Base-by-base conservation (phyloP, 345 rosid species). In the Euphorbia lathyris region DNA sequence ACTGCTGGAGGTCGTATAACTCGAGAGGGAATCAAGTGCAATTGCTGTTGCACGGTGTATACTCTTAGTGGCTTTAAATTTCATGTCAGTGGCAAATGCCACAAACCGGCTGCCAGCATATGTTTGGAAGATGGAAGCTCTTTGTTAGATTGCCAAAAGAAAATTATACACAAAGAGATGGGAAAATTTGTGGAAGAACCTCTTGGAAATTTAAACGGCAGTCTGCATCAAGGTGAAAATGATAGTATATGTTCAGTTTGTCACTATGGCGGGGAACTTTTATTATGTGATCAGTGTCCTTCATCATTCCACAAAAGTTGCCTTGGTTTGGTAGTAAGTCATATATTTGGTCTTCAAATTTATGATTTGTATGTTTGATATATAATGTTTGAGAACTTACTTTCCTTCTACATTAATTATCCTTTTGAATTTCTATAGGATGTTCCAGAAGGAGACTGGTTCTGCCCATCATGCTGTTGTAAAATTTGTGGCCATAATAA, bases 241-340 rank as follows among this genome's bases (percentile, higher is more conserved):
- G 96, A 91, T 60, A 14, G 56, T 67, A 38, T 83, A 73, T 91
- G 98, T 78, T 81, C 96, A 7, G 69, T 85, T 63, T 94, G 98
- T 82, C 96, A 84, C 59, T 88, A 84, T 48, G 97, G 97, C 2
- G 96, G 98, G 52, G 83, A 87, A 65, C 80, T 89, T 45, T 71
- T 91, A 55, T 82, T 91, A 63, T 94, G 95, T 67, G 97, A 91
- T 66, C 80, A 73, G 40, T 91, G 98, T 65, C 98, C 96, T 71
- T 82, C 98, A 22, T 80, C 97, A 60, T 94, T 83, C 78, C 98
- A 91, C 77, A 69, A 63, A 76, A 72, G 66, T 64, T 94, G 97
- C 80, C 84, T 93, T 16, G 89, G 86, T 70, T 72, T 94, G 77
- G 66, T 86, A 74, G 80, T 77, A 57, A 47, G 67, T 64, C 7